Evolutionary conservation across 225 moss, liverwort and hornwort species (phyloP), one percentile per base, ranked within the genome.

Genomic region (Rhytidiadelphus loreus): DNA sequence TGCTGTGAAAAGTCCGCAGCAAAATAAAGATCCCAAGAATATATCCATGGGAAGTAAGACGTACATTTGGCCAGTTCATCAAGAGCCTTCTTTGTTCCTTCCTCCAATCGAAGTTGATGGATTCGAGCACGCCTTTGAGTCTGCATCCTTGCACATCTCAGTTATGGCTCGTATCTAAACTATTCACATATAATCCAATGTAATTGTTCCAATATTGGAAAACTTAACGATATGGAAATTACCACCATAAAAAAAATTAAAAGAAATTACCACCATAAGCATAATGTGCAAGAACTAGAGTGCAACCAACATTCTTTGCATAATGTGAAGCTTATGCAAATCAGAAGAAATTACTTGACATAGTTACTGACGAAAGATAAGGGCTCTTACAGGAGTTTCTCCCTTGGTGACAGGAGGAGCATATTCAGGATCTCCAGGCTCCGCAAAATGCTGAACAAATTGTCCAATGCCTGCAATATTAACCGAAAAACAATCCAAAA

Each of bases 351-450:
- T 28, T 28, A 78, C 13, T 85, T 46, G 46, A 61, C 53, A 35
- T n/a, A 63, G 63, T 37, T 63, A 77, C 70, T 61, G 32, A 80
- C 63, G 28, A 65, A 32, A 89, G 78, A 64, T 84, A n/a, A 76
- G n/a, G 52, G 72, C 55, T 66, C 88, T 90, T 91, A 95, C 96
- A 71, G 99, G 97, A 48, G 99, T 99, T 92, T 99, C 99, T 83
- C 97, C 99, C 84, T 96, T 97, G 26, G 99, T 99, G n/a, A 99
- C 99, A 57, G 97, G 99, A 90, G 99, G 99, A 55, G 97, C 93
- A 88, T 97, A 99, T 89, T 99, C 99, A 22, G 96, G 90, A 89
- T 99, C 99, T 82, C 99, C 99, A 86, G 97, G 99, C 62, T 99
- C 97, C 60, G 99, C 99, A 87, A 99, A 99, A 82, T 97, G 94